These are phyloP conservation scores for Balamuthia mandrillaris DNA, from an alignment of 208 protist species.

Conservation along the genomic window DNA sequence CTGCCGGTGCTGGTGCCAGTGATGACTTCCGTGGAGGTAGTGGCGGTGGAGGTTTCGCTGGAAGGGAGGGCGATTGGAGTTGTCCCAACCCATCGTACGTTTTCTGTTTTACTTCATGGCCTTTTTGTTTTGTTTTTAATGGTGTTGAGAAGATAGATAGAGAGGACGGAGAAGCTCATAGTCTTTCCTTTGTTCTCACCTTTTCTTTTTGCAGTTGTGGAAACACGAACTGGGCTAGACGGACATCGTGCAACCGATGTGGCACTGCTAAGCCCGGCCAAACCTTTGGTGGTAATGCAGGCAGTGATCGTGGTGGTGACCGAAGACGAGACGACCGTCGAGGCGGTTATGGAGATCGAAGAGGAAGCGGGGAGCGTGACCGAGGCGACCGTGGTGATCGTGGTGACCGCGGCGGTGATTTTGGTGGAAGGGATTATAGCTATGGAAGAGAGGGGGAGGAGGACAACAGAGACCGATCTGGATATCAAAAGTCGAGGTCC, in stretches of 20 bases:
- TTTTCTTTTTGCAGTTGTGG: not conserved
- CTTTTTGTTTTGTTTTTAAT: not conserved
- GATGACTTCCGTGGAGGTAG: not conserved
- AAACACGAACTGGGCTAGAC: slow-evolving; percentile 34
- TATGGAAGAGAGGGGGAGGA: not conserved
- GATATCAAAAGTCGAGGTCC: no score
- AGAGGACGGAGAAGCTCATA: no score
- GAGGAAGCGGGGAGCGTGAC: not conserved
- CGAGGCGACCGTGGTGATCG: not conserved
- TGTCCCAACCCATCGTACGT: not conserved
- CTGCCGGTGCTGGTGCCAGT: not conserved
- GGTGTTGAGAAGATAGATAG: no score
- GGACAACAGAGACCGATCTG: no score
- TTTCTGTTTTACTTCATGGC: not conserved
- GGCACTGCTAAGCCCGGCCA: not conserved
- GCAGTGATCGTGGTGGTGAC: no score
- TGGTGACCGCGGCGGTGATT: not conserved
- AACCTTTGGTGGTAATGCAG: not conserved
- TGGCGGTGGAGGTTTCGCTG: not conserved
- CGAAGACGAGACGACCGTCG: no score
- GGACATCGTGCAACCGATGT: slow-evolving; percentile 13
- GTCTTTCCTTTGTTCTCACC: not conserved
- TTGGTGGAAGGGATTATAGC: not conserved
- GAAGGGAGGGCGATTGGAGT: slow-evolving; percentile 27
- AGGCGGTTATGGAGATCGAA: not conserved